phyloP scores from a whole-genome alignment of 2,329 filamentous ascomycete species.

The Sordariomycetes sp. region DNA sequence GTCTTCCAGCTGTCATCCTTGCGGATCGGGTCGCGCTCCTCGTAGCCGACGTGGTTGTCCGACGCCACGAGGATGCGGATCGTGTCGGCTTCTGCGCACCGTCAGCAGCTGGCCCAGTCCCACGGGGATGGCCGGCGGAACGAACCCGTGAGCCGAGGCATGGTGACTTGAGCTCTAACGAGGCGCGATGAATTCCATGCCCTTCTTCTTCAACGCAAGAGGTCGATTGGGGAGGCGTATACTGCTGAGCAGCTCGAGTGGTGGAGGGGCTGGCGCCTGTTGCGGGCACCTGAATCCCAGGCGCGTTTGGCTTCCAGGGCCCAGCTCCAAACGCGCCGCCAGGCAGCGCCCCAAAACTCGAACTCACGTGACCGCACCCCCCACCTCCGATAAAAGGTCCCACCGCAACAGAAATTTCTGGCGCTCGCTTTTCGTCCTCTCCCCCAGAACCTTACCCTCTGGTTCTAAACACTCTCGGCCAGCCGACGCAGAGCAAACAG shows the following conservation, averaged over 20 bases:
- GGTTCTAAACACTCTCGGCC: background rate
- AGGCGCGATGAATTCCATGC: background rate
- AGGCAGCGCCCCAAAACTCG: conserved; percentile 1
- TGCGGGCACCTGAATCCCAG: background rate
- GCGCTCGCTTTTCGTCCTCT: background rate
- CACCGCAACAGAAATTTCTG: background rate
- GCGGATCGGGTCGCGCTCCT: conserved; percentile 86
- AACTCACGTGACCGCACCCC: conserved; percentile 4
- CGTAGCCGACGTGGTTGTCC: conserved; percentile 96
- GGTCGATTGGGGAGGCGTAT: background rate
- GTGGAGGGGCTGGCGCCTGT: background rate
- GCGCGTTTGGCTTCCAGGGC: too few relatives aligned
- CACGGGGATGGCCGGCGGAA: background rate
- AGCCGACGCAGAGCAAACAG: background rate
- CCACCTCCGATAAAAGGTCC: background rate
- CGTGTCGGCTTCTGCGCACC: conserved; percentile 53
- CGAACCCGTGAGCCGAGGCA: conserved; percentile 2
- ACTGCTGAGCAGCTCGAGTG: background rate
- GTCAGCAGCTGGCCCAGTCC: background rate
- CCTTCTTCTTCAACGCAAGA: background rate
- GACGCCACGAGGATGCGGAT: conserved; percentile 92
- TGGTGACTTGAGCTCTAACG: background rate
- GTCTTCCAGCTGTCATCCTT: conserved; percentile 94
- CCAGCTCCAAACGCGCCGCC: background rate
- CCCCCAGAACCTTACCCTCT: background rate